These are phyloP conservation scores for Oryza officinalis DNA, from an alignment of 176 grass and related monocot genomes.

Conservation along the genomic window DNA sequence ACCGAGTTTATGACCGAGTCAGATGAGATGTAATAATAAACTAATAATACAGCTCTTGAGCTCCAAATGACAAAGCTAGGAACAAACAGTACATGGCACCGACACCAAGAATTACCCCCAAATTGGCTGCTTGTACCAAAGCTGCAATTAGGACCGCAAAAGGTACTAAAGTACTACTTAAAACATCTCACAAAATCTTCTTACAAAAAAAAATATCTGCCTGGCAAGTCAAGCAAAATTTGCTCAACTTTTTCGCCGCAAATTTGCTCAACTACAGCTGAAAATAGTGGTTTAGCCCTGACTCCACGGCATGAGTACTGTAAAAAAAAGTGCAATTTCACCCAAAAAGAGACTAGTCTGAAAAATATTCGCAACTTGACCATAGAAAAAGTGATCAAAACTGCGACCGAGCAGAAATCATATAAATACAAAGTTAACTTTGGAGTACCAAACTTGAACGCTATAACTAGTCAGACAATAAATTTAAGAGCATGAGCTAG, in stretches of 20 bases:
- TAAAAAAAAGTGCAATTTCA: slow-evolving; percentile 7
- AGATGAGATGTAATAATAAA: slow-evolving; percentile 10
- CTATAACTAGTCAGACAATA: background rate
- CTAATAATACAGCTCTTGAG: background rate
- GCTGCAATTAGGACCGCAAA: slow-evolving; percentile 11
- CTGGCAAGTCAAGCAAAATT: slow-evolving; percentile 12
- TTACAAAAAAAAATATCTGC: slow-evolving; percentile 9
- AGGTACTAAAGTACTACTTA: slow-evolving; percentile 19
- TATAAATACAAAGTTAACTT: background rate
- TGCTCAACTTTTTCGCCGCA: background rate
- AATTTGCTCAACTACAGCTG: slow-evolving; percentile 1
- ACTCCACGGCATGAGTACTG: slow-evolving; percentile 12
- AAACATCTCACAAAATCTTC: slow-evolving; percentile 9
- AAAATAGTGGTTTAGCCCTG: slow-evolving; percentile 8
- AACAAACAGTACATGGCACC: slow-evolving; percentile 26
- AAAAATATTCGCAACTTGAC: background rate
- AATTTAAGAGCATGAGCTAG: background rate
- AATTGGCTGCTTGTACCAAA: slow-evolving; percentile 1
- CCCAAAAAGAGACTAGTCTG: background rate
- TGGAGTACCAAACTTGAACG: background rate
- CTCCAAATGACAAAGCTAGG: slow-evolving; percentile 10
- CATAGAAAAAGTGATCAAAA: background rate
- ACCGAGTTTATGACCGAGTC: background rate
- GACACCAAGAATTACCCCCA: slow-evolving; percentile 22
- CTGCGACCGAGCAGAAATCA: background rate